These are phyloP conservation scores for Phytopythium mirpurense DNA, from an alignment of 352 stramenopile genomes.

Conservation along the genomic window DNA sequence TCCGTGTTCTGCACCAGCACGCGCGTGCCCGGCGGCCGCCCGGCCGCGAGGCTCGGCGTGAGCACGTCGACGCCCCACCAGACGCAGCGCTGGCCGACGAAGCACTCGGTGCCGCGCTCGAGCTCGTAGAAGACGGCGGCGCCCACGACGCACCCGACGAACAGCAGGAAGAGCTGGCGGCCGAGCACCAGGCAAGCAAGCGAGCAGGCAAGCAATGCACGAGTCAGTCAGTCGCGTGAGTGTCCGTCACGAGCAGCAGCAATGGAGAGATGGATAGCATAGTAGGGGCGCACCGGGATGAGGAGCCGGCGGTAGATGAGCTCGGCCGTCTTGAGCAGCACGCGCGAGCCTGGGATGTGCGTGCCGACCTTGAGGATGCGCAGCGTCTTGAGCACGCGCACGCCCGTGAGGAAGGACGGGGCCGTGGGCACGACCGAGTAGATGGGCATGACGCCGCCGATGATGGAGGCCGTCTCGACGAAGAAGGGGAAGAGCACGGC, in stretches of 20 bases:
- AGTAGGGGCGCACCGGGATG: constrained; percentile 41
- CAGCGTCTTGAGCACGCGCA: constrained; percentile 39
- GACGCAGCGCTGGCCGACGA: constrained; percentile 20
- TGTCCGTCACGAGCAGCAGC: background rate
- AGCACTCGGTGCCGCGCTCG: constrained; percentile 38
- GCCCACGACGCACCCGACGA: constrained; percentile 31
- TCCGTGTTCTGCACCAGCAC: constrained; percentile 35
- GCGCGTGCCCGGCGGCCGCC: constrained; percentile 24
- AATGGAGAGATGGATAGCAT: too few relatives aligned
- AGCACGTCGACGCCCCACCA: constrained; percentile 41
- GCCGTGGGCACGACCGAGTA: constrained; percentile 33
- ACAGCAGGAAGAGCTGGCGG: constrained; percentile 44
- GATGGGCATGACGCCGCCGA: constrained; percentile 16
- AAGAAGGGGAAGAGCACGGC: constrained; percentile 33
- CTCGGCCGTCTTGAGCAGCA: constrained; percentile 29
- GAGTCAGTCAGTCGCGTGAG: background rate
- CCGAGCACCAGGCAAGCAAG: too few relatives aligned
- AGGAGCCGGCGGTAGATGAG: constrained; percentile 22
- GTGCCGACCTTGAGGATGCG: constrained; percentile 40
- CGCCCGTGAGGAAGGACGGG: constrained; percentile 33
- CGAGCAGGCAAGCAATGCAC: too few relatives aligned
- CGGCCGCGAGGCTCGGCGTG: constrained; percentile 20
- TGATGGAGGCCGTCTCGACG: constrained; percentile 20
- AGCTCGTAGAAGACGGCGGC: constrained; percentile 43
- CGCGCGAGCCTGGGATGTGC: constrained; percentile 32